Conservation (phyloP, 768 basidiomycete genomes). For the Russula virescens region DNA sequence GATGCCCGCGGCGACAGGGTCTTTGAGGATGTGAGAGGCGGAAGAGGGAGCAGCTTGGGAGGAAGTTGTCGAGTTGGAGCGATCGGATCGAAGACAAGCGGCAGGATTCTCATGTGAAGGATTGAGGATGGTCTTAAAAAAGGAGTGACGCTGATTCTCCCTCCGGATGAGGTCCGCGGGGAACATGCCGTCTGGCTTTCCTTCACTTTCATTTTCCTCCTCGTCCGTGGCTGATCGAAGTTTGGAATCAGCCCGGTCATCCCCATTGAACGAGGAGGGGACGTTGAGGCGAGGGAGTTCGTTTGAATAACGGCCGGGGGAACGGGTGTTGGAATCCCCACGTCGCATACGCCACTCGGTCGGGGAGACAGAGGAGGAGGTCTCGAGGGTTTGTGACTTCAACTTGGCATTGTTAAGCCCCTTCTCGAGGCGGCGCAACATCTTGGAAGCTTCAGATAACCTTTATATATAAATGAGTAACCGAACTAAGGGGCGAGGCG, state of each 20-base stretch:
- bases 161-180: conserved; percentile 69
- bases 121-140: conserved; percentile 80
- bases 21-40: conserved; percentile 37
- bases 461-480: conserved; percentile 35
- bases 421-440: conserved; percentile 82
- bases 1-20: conserved; percentile 69
- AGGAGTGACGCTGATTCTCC: conserved; percentile 68
- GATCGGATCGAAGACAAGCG: conserved; percentile 32
- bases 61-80: conserved; percentile 31
- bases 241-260: conserved; percentile 14
- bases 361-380: conserved; percentile 33
- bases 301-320: conserved; percentile 38
- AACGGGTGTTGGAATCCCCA: conserved; percentile 17
- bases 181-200: conserved; percentile 57
- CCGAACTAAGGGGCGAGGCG: conserved; percentile 1
- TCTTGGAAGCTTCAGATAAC: conserved; percentile 83
- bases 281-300: conserved; percentile 47
- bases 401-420: conserved; percentile 71
- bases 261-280: conserved; percentile 26
- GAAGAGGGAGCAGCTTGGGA: conserved; percentile 8
- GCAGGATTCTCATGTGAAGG: conserved; percentile 47
- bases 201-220: conserved; percentile 60
- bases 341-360: conserved; percentile 21
- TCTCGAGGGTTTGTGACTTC: conserved; percentile 45
- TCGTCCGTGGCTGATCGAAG: conserved; percentile 39